Base-by-base conservation (phyloP, 768 basidiomycete genomes). In the Lactarius vividus region DNA sequence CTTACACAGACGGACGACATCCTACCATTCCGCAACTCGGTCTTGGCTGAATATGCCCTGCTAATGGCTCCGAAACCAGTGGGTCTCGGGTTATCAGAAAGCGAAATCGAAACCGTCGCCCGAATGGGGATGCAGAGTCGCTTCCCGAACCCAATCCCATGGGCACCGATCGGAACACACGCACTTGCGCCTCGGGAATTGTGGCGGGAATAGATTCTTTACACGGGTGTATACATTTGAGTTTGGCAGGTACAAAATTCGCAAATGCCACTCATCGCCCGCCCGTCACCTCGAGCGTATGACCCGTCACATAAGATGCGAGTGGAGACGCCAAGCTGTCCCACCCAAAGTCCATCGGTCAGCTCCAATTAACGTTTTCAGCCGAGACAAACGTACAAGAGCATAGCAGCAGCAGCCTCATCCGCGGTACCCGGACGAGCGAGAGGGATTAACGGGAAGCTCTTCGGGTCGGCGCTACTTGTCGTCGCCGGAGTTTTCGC, bases 231-330 rank as follows among this genome's bases (percentile, higher is more conserved):
- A 52, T 62, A 66, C 49, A 66, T 53, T 52, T 35, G 31, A 53
- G 46, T 62, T 59, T 42, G 29, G 31, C 37, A 65, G 55, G 59
- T 37, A 56, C 35, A 56, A 57, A 39, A 52, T 28, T 40, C 56
- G 56, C 33, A 60, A 67, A 55, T 59, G 44, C 66, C 67, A 64
- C 67, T 61, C 61, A 69, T 64, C 42, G 61, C 49, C 92, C 92
- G 39, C 92, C 92, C 42, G 92, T 93, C 26, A 91, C 89, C 75
- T 92, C 91, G 61, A 94, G 79, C 18, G 90, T 92, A 76, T 93
- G 92, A 9, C 92, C 92, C 55, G 83, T 85, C 62, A 94, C 87
- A 73, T 90, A 94, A 3, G 88, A 85, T 16, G 91, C 88, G 28
- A 94, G 78, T 11, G 90, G 90, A 16, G 89, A 91, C 0, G 85